Base-by-base conservation (phyloP, 305 asterid species). In the Fraxinus albicans region DNA sequence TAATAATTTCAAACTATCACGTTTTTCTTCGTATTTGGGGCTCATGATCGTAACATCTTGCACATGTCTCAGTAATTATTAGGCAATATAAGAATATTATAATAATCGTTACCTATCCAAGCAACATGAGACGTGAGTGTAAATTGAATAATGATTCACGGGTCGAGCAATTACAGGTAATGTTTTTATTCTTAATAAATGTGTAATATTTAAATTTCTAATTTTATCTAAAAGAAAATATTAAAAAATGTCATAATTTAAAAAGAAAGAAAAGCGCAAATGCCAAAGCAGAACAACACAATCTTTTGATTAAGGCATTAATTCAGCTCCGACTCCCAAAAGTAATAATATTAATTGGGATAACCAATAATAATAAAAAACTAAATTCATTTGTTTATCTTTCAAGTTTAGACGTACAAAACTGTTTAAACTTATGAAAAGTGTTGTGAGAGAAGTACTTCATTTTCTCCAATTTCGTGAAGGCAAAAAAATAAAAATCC, bases 341-440 rank as follows among this genome's bases (percentile, higher is more conserved):
- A 85, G 95, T 84, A 89, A 89, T 84, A 79, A 76, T 89, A 89
- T 91, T 90, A 88, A 90, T 94, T 88, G 97, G 99, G 98, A 92
- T 94, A 92, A 86, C 89, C 91, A 93, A 95, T 89, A 91, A 79
- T 78, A 19, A 63, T 80, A 70, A 33, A 78, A 76, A 65, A 84
- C 8, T 63, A 53, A 10, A 47, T 19, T 34, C 53, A 53, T 76
- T 73, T 40, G 31, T 29, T 29, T 29, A 29, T 29, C 31, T 29
- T 29, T 29, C 31, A 29, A 29, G 31, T 29, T 29, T 29, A 29
- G 31, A 29, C 31, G 31, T 29, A 29, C 31, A 29, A 29, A 29
- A 29, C 31, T 29, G 31, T 29, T 29, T 29, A 29, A 29, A 29
- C 31, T 29, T 29, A 29, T 29, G 1, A 44, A 6, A 79, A 19